Percentiles rank a stretch among this genome's conserved stretches.
Evolutionary conservation across 768 basidiomycete species (phyloP).

Genomic region (Lactifluus hygrophoroides): DNA sequence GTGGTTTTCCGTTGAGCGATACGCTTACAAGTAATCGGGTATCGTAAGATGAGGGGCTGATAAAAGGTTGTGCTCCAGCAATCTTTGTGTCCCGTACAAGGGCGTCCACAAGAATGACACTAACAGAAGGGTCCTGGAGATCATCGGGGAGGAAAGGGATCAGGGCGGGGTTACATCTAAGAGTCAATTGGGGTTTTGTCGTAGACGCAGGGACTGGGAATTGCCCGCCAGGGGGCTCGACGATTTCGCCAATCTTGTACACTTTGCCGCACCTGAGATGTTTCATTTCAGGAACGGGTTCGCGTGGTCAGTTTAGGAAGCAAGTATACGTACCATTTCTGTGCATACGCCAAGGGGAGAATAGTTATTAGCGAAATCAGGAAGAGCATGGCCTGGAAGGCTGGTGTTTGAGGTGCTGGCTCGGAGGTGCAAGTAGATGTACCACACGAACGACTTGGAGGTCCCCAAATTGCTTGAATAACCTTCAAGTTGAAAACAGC

Average conservation of each 20-base stretch:
- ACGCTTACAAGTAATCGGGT: constrained; percentile 25
- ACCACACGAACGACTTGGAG: not conserved
- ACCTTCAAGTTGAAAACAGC: not conserved
- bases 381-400: not conserved
- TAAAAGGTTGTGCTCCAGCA: constrained; percentile 29
- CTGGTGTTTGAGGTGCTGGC: not conserved
- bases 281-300: not conserved
- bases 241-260: constrained; percentile 34
- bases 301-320: not conserved
- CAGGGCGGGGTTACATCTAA: constrained; percentile 40
- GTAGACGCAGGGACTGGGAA: constrained; percentile 33
- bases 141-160: constrained; percentile 42
- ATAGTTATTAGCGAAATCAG: not conserved
- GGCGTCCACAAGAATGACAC: constrained; percentile 33
- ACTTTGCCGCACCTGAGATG: constrained; percentile 40
- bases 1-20: constrained; percentile 22
- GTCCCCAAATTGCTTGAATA: not conserved
- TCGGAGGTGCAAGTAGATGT: not conserved
- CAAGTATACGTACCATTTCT: not conserved
- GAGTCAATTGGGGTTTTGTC: constrained; percentile 32
- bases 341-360: not conserved
- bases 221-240: constrained; percentile 38
- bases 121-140: constrained; percentile 8
- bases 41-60: constrained; percentile 13
- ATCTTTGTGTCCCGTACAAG: constrained; percentile 31